These are phyloP conservation scores for Candida taoyuanica DNA, from an alignment of 805 yeast genomes.

Conservation along the genomic window DNA sequence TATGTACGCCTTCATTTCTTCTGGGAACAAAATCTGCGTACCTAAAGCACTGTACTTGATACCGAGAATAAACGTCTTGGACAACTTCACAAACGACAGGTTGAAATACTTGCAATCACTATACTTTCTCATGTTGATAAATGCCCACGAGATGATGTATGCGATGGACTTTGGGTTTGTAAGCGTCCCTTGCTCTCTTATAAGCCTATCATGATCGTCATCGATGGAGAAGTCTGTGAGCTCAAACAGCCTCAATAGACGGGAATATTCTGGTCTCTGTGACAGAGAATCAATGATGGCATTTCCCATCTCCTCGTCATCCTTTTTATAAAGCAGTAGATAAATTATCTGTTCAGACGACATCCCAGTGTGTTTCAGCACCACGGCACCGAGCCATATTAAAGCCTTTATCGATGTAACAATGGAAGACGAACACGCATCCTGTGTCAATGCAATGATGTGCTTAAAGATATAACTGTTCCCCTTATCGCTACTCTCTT, in stretches of 20 bases:
- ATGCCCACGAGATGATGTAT: neutral
- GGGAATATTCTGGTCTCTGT: neutral
- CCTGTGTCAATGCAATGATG: neutral
- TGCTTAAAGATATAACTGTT: neutral
- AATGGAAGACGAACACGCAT: slow-evolving; percentile 1
- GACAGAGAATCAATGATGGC: neutral
- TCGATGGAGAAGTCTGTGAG: slow-evolving; percentile 1
- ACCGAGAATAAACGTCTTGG: slow-evolving; percentile 1
- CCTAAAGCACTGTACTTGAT: slow-evolving; percentile 1
- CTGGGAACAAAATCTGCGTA: slow-evolving; percentile 1
- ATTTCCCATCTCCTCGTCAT: slow-evolving; percentile 1
- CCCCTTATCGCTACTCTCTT: neutral
- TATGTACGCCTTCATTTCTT: slow-evolving; percentile 1
- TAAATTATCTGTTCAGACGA: neutral
- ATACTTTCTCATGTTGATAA: neutral
- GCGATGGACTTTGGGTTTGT: neutral
- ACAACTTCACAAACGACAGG: slow-evolving; percentile 1
- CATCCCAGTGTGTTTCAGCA: slow-evolving; percentile 1
- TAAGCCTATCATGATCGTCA: neutral
- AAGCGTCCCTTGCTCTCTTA: neutral
- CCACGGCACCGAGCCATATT: slow-evolving; percentile 3
- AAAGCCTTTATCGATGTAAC: neutral
- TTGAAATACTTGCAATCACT: neutral
- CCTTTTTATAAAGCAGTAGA: slow-evolving; percentile 1
- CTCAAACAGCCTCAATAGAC: neutral